A percentile compares a stretch with the other conserved stretches of the same genome.
phyloP scores from a whole-genome alignment of 148 eudicot genomes.

The Camellia japonica region DNA sequence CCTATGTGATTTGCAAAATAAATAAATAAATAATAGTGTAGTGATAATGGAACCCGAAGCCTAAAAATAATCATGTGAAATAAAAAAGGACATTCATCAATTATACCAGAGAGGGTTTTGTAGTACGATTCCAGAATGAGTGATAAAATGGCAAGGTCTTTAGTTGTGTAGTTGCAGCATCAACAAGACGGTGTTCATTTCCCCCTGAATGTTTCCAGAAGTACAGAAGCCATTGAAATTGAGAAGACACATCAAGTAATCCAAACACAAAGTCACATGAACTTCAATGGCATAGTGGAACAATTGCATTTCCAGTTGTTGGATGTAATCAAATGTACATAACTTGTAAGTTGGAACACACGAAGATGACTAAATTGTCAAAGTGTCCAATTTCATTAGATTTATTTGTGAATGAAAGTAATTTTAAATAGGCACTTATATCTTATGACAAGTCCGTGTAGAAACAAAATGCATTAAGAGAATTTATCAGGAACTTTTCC shows the following conservation, averaged over 20 bases:
- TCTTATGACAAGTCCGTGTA: not conserved
- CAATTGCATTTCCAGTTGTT: not conserved
- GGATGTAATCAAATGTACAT: not conserved
- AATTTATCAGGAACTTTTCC: not conserved
- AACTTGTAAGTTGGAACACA: not conserved
- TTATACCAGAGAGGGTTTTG: conserved; percentile 82
- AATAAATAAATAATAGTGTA: not conserved
- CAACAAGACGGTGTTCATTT: conserved; percentile 84
- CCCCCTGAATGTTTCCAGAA: conserved; percentile 61
- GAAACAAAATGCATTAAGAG: not conserved
- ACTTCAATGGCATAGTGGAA: not conserved
- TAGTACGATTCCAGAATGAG: conserved; percentile 96
- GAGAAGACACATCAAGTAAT: not conserved
- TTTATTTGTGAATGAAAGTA: not conserved
- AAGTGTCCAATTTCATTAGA: not conserved
- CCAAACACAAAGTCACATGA: not conserved
- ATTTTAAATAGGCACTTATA: not conserved
- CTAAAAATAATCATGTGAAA: not conserved
- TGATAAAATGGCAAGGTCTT: conserved; percentile 92
- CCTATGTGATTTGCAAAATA: conserved; percentile 37
- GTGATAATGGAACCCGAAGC: not conserved
- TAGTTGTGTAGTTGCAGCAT: conserved; percentile 76
- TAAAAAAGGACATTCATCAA: conserved; percentile 2
- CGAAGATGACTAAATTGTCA: not conserved
- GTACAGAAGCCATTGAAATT: not conserved